phyloP scores from a whole-genome alignment of 2,329 filamentous ascomycete species.

The Hortaea sp. region DNA sequence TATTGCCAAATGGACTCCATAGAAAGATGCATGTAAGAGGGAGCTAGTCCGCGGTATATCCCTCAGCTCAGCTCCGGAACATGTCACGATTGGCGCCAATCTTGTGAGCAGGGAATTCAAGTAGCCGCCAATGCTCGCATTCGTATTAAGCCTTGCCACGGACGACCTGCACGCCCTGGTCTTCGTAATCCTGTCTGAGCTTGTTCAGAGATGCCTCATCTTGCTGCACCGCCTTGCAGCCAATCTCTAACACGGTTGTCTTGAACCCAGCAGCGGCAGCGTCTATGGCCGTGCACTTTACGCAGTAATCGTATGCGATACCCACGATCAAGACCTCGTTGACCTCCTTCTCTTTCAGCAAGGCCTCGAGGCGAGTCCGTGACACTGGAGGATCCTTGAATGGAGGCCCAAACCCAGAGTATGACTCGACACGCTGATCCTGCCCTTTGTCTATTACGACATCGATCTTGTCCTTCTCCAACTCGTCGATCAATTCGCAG shows the following conservation, averaged over 20 bases:
- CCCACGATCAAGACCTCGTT: constrained; percentile 81
- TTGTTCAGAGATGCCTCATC: constrained; percentile 44
- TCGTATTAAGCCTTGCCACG: background rate
- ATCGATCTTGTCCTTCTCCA: constrained; percentile 53
- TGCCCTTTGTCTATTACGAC: constrained; percentile 67
- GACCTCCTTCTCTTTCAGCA: constrained; percentile 48
- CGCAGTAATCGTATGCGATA: constrained; percentile 82
- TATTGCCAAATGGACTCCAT: no score
- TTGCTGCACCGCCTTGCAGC: constrained; percentile 60
- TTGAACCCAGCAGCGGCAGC: constrained; percentile 64
- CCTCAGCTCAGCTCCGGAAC: no score
- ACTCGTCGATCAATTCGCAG: constrained; percentile 61
- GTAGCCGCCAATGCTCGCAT: background rate
- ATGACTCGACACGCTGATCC: constrained; percentile 74
- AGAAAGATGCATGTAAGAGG: no score
- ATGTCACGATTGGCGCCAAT: no score
- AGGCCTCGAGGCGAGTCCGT: constrained; percentile 50
- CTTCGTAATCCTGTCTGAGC: constrained; percentile 43
- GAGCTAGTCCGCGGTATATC: no score
- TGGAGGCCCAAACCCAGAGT: constrained; percentile 79
- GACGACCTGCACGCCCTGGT: constrained; percentile 50
- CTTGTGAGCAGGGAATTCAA: no score
- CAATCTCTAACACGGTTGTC: constrained; percentile 70
- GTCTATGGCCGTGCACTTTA: constrained; percentile 71
- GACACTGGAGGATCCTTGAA: constrained; percentile 53